These are phyloP conservation scores for Iris macrosiphon DNA, from an alignment of 106 monocot species.

Conservation along the genomic window DNA sequence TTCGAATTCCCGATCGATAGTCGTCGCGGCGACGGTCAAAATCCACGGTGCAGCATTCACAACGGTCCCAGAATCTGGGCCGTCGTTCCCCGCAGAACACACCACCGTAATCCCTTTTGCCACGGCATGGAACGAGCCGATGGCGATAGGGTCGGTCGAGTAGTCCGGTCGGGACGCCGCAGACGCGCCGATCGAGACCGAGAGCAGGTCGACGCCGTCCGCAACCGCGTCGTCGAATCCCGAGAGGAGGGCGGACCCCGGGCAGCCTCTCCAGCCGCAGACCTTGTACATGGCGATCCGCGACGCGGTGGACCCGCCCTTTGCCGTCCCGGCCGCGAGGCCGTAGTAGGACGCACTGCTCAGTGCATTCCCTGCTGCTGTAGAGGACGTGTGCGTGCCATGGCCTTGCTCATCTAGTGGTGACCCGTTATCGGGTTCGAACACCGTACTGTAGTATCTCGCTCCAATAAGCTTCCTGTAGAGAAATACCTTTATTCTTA, in stretches of 20 bases:
- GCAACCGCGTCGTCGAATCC: constrained; percentile 63
- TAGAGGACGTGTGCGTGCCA: constrained; percentile 85
- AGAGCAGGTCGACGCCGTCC: constrained; percentile 71
- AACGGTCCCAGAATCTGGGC: constrained; percentile 29
- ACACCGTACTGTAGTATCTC: constrained; percentile 34
- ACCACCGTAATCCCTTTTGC: constrained; percentile 59
- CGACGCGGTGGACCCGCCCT: constrained; percentile 52
- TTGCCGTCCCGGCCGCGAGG: constrained; percentile 56
- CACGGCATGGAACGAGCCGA: constrained; percentile 80
- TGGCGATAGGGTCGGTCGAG: constrained; percentile 48
- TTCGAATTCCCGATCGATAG: constrained; percentile 58
- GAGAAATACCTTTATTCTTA: neutral
- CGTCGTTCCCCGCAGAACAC: constrained; percentile 84
- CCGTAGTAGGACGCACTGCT: constrained; percentile 59
- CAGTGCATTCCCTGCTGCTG: constrained; percentile 44
- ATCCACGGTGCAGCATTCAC: constrained; percentile 85
- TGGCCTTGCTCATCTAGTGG: constrained; percentile 63
- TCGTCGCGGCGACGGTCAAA: constrained; percentile 60
- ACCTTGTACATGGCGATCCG: constrained; percentile 75
- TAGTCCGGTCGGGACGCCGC: constrained; percentile 29
- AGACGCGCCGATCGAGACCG: constrained; percentile 59
- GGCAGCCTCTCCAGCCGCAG: constrained; percentile 36
- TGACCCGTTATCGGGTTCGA: constrained; percentile 2
- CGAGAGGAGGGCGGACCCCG: constrained; percentile 52
- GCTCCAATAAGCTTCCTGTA: constrained; percentile 82